These are phyloP conservation scores for Penicillium verrucosum DNA, from an alignment of 2,329 filamentous ascomycete genomes.

Conservation along the genomic window DNA sequence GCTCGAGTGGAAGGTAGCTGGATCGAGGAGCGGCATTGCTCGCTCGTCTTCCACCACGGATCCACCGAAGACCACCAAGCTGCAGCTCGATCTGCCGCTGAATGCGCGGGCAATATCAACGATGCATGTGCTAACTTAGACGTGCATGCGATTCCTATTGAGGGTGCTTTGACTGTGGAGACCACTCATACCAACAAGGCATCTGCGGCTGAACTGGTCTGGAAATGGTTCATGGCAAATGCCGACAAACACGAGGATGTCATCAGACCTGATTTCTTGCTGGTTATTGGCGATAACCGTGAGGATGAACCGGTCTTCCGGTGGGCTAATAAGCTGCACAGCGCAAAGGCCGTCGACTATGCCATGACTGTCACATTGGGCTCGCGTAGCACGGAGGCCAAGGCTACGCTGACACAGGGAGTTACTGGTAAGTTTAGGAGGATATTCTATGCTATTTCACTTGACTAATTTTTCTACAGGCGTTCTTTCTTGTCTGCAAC, in stretches of 20 bases:
- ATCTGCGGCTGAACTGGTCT: conserved; percentile 73
- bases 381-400: conserved; percentile 82
- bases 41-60: conserved; percentile 85
- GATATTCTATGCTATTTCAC: not conserved
- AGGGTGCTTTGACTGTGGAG: conserved; percentile 79
- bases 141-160: conserved; percentile 77
- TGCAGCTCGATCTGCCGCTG: conserved; percentile 75
- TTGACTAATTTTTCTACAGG: conserved; percentile 34
- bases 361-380: conserved; percentile 85
- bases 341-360: conserved; percentile 58
- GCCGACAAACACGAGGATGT: conserved; percentile 40
- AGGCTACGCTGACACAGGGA: conserved; percentile 80
- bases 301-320: conserved; percentile 93
- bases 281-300: conserved; percentile 85
- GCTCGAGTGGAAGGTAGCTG: conserved; percentile 84
- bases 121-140: conserved; percentile 81
- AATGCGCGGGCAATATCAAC: conserved; percentile 93
- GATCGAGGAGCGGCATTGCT: conserved; percentile 89
- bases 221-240: conserved; percentile 61
- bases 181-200: conserved; percentile 83
- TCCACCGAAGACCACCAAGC: conserved; percentile 72
- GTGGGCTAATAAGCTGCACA: conserved; percentile 79
- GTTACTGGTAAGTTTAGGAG: conserved; percentile 68
- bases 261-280: conserved; percentile 70
- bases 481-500: conserved; percentile 54